Base-by-base conservation (phyloP, 495 filamentous ascomycete genomes). In the Podospora pseudoanserina region DNA sequence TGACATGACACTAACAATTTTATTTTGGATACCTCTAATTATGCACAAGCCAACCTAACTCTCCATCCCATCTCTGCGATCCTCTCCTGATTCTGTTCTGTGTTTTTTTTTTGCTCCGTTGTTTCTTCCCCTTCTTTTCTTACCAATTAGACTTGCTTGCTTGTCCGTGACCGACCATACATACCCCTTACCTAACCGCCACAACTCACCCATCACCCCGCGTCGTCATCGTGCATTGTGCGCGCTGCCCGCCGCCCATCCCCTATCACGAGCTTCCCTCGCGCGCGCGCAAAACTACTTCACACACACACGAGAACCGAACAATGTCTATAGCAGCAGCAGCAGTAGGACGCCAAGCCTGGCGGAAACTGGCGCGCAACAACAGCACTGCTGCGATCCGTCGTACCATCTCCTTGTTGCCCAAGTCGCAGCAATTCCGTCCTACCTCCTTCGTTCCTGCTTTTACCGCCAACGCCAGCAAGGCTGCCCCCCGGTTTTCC, bases 281-380 rank as follows among this genome's bases (percentile, higher is more conserved):
- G 39, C 65, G 11, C 5, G 39, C 39, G 39, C 39, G 39, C 39
- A 13, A 6, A 32, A 7, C 30, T 7, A 13, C 28, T 34, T 49
- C 65, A 60, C 56, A 60, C 65, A n/a, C 30, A 44, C 16, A 54
- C 64, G 4, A 62, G 57, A 44, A 26, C 26, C 68, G 23, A 23
- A 65, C 72, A 71, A 77, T 76, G 69, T 68, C 71, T 44, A 68
- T 20, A 20, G 61, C 71, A 49, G 71, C 70, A 13, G 57, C 71
- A 66, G 73, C 74, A 64, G 71, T 70, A 28, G 71, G 66, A 44
- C 75, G 74, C 70, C 76, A 75, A 70, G 69, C 67, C 67, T 75
- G 74, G 74, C 76, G 70, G 72, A 71, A 77, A 61, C 69, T 77
- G 70, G 30, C 69, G 60, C 71, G 71, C 67, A 72, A 65, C 70